Conservation (phyloP, 331 rosid genomes). For the Stylosanthes scabra region DNA sequence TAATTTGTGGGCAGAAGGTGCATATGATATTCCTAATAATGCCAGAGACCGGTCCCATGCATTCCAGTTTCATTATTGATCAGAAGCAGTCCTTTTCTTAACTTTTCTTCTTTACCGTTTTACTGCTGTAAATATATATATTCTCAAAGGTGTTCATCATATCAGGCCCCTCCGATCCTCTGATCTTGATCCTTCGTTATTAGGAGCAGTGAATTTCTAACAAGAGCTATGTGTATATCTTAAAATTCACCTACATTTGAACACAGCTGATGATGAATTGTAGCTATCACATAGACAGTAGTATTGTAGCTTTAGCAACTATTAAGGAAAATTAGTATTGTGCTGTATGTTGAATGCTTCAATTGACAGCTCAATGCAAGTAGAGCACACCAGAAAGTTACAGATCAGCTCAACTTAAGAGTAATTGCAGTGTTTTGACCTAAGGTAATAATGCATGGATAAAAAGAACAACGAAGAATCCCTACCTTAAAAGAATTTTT, state of each 20-base stretch:
- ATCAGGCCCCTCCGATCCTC: not conserved
- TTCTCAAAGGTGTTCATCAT: not conserved
- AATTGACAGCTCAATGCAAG: not conserved
- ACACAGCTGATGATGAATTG: not conserved
- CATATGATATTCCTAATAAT: not conserved
- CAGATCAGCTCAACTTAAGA: not conserved
- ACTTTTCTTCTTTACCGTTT: not conserved
- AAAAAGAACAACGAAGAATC: no score
- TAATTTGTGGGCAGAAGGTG: not conserved
- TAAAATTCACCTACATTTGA: not conserved
- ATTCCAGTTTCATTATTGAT: not conserved
- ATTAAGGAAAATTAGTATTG: slow-evolving; percentile 16
- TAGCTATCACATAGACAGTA: not conserved
- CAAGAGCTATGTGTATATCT: not conserved
- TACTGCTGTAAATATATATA: not conserved
- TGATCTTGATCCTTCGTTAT: not conserved
- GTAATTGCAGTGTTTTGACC: not conserved
- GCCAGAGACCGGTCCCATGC: slow-evolving; percentile 4
- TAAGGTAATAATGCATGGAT: no score
- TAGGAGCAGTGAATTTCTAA: not conserved
- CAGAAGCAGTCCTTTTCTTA: not conserved
- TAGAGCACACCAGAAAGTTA: not conserved
- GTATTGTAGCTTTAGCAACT: not conserved
- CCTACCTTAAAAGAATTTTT: no score
- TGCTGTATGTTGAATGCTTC: not conserved